Base-by-base conservation (phyloP, 148 eudicot species). In the Silene uniflora region DNA sequence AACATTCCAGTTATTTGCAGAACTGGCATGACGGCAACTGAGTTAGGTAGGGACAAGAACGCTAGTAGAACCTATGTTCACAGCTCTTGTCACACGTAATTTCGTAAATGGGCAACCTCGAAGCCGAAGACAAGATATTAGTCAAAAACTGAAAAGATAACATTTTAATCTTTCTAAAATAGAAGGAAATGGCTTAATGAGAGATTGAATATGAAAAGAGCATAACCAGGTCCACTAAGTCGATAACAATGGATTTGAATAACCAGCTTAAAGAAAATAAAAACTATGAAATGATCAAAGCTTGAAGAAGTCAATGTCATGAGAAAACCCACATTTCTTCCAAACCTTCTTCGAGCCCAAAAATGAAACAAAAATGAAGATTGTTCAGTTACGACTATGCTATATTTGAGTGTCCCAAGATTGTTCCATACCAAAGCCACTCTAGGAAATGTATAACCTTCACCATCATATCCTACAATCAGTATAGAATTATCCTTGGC, bases 1-100 rank as follows among this genome's bases (percentile, higher is more conserved):
- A n/a, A 60, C 63, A 60, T 60, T 60, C 63, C 21, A 60, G 23
- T n/a, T 25, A 59, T 59, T 59, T 59, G 62, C 62, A 59, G 62
- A n/a, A 59, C 62, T 59, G 22, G 62, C 62, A 17, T 59, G n/a
- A 18, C 19, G n/a, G 19, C 63, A 60, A 19, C 24, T 2, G 25
- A 60, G 19, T 6, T 19, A 60, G 63, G 63, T 60, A 55, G 60
- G 60, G n/a, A 14, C 60, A 16, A 55, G 18, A 55, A 55, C 16
- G n/a, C n/a, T 0, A 55, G 60, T 55, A 55, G 60, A 55, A 55
- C 60, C 60, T 55, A 55, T 18, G 60, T 0, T 55, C 60, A 55
- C 14, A 55, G 60, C 60, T 55, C 60, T 55, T 55, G 63, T 60
- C 63, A 60, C 63, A 55, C 63, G 1, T 19, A 60, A 18, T 16